Evolutionary conservation across 2,329 filamentous ascomycete species (phyloP).

Genomic region (Cephalotrichum gorgonifer): DNA sequence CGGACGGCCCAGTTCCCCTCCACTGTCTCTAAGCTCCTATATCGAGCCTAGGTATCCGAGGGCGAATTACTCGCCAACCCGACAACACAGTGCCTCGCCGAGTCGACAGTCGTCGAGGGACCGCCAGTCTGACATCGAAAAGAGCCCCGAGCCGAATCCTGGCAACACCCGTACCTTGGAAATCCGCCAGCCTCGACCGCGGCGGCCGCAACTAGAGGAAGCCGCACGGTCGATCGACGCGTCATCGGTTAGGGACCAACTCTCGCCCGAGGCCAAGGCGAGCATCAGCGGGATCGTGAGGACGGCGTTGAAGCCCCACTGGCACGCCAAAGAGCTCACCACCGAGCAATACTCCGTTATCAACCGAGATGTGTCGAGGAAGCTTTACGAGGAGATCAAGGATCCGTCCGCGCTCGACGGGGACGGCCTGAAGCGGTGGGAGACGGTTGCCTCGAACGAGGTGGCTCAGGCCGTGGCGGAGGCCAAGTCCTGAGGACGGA

Average conservation of each 20-base stretch:
- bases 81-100: conserved; percentile 14
- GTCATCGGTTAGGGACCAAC: conserved; percentile 53
- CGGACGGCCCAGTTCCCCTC: conserved; percentile 52
- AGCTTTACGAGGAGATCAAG: conserved; percentile 65
- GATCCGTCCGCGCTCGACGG: conserved; percentile 50
- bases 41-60: conserved; percentile 67
- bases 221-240: conserved; percentile 45
- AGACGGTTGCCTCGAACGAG: conserved; percentile 66
- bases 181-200: conserved; percentile 41
- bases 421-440: conserved; percentile 58
- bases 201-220: conserved; percentile 30
- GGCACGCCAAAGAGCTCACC: conserved; percentile 66
- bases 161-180: conserved; percentile 27
- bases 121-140: conserved; percentile 32
- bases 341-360: conserved; percentile 88
- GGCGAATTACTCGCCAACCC: conserved; percentile 60
- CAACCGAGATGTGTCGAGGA: conserved; percentile 80
- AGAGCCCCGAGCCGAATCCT: conserved; percentile 13
- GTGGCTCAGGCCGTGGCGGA: conserved; percentile 64
- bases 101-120: conserved; percentile 24
- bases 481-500: conserved; percentile 25
- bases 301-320: conserved; percentile 70
- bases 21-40: conserved; percentile 56
- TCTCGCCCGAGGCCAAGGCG: conserved; percentile 77
- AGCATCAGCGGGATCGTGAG: conserved; percentile 85